Base-by-base conservation (phyloP, 2,329 filamentous ascomycete species). In the Blumeria graminis region DNA sequence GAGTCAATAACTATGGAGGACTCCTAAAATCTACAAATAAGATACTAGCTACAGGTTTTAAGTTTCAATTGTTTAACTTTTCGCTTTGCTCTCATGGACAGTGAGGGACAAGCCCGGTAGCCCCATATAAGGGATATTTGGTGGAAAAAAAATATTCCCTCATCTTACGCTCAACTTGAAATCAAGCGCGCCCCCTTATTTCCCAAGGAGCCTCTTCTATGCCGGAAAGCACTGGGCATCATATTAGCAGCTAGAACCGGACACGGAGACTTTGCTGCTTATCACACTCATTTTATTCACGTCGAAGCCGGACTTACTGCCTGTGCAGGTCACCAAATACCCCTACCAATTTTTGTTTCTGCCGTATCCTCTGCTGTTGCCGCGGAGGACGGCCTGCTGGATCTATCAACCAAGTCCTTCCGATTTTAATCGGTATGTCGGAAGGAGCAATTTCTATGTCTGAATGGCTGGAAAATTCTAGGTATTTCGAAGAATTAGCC, bases 221-320 rank as follows among this genome's bases (percentile, higher is more conserved):
- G 13, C 2, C 8, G 50, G n/a, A 53, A 53, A 53, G 13, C 32
- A 16, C 50, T 53, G 7, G 45, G 22, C 9, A 22, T 10, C 9
- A 6, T 50, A n/a, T 9, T 53, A 22, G 50, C 50, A 13, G 7
- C 32, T 16, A 53, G 50, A 36, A 53, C 50, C 7, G 50, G 50
- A 36, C 50, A 53, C n/a, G 34, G 50, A 53, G 50, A 53, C 18
- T 53, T 53, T 18, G 50, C 50, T 53, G 9, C 13, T 14, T 53
- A 53, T 18, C 28, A 53, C 16, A 36, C 11, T 8, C 50, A 34
- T 18, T 36, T 53, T 35, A 16, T 10, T 6, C 50, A 35, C 33
- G 32, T 8, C 3, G 50, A 53, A 6, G 50, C 50, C 18, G 38
- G 13, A 7, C 14, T 53, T 11, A 36, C 28, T 53, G 50, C 32